These are phyloP conservation scores for Candida sp. DNA, from an alignment of 1,139 yeast genomes.

Conservation along the genomic window DNA sequence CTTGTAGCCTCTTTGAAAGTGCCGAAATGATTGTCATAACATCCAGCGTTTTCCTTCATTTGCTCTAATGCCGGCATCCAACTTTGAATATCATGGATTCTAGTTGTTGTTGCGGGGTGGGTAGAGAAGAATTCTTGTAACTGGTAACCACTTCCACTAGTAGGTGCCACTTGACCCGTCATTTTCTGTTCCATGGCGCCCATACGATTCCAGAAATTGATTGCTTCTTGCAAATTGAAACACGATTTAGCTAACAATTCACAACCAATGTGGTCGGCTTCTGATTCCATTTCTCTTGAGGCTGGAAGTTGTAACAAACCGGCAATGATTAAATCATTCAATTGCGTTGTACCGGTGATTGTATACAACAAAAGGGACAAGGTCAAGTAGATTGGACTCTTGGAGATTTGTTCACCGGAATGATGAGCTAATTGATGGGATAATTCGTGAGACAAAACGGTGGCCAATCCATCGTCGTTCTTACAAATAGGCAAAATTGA, in stretches of 20 bases:
- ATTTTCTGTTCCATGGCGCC: conserved; percentile 44
- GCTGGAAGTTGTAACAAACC: conserved; percentile 76
- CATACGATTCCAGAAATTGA: conserved; percentile 84
- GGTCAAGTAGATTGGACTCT: conserved; percentile 56
- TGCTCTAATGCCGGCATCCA: conserved; percentile 73
- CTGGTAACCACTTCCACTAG: conserved; percentile 21
- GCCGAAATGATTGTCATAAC: conserved; percentile 22
- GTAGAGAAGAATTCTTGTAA: conserved; percentile 75
- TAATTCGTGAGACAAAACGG: conserved; percentile 88
- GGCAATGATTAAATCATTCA: conserved; percentile 54
- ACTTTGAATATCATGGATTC: conserved; percentile 63
- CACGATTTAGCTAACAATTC: conserved; percentile 92
- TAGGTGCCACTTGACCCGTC: conserved; percentile 10
- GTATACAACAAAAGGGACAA: conserved; percentile 46
- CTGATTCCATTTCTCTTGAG: conserved; percentile 90
- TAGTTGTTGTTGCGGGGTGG: conserved; percentile 79
- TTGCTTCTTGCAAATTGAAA: conserved; percentile 71
- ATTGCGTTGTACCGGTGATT: conserved; percentile 27
- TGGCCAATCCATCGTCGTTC: conserved; percentile 89
- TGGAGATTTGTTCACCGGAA: conserved; percentile 74
- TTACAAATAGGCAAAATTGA: conserved; percentile 75
- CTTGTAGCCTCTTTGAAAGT: conserved; percentile 15
- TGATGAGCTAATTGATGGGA: conserved; percentile 95
- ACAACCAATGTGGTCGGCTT: conserved; percentile 93
- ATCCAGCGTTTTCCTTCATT: conserved; percentile 30